These are phyloP conservation scores for Rubia balearica DNA, from an alignment of 305 asterid species.

Conservation along the genomic window DNA sequence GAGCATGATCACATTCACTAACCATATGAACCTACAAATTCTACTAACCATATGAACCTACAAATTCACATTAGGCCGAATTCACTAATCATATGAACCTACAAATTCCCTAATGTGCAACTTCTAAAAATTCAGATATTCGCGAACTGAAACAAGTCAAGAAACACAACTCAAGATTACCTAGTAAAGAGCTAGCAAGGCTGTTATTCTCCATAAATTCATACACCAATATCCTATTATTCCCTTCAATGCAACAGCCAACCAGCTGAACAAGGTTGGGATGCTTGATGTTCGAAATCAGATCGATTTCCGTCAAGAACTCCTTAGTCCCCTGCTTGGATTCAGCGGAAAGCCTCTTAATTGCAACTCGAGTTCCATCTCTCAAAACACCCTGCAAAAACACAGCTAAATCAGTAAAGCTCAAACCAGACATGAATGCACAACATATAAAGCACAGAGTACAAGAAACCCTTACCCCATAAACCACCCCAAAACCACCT, in stretches of 20 bases:
- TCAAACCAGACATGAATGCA: background rate
- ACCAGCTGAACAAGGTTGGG: conserved; percentile 70
- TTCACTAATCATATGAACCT: too few species aligned
- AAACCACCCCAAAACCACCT: conserved; percentile 78
- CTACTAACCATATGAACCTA: too few species aligned
- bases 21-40: background rate
- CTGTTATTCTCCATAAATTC: conserved; percentile 77
- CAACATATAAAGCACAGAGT: background rate
- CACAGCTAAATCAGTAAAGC: background rate
- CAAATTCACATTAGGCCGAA: too few species aligned
- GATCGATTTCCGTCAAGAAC: conserved; percentile 67
- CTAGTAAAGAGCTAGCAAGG: conserved; percentile 61
- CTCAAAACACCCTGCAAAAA: conserved; percentile 61
- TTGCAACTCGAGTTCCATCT: conserved; percentile 66
- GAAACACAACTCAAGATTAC: conserved; percentile 25
- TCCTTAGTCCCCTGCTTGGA: conserved; percentile 75
- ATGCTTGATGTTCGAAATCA: conserved; percentile 55
- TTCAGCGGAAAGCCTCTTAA: conserved; percentile 67
- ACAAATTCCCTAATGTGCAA: background rate
- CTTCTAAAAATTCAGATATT: background rate
- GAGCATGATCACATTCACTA: too few species aligned
- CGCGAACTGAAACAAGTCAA: background rate
- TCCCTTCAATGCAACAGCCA: conserved; percentile 71
- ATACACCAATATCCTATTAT: conserved; percentile 53
- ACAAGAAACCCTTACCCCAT: conserved; percentile 33